phyloP scores from a whole-genome alignment of 768 basidiomycete species.

The Amanita thiersii region DNA sequence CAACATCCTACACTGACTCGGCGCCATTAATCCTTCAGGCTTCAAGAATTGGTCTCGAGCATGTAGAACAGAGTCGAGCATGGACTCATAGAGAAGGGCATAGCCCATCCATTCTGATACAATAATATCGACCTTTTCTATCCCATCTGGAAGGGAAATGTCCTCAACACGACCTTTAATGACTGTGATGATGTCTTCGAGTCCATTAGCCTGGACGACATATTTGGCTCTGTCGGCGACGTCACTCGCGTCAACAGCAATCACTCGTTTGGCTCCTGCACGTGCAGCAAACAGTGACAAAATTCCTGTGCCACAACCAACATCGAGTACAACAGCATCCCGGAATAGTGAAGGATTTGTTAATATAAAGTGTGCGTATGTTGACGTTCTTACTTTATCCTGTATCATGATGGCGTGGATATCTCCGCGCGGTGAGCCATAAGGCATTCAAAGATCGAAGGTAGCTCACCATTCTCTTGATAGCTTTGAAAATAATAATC shows the following conservation, averaged over 20 bases:
- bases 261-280: conserved; percentile 84
- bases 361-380: conserved; percentile 88
- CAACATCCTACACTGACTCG: conserved; percentile 83
- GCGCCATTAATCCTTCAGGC: conserved; percentile 78
- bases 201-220: conserved; percentile 71
- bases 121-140: conserved; percentile 84
- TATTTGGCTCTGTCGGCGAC: conserved; percentile 70
- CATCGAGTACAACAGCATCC: conserved; percentile 85
- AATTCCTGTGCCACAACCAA: conserved; percentile 94
- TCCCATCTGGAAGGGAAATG: conserved; percentile 62
- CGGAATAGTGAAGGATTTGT: conserved; percentile 75
- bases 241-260: conserved; percentile 86
- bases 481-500: conserved; percentile 93
- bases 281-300: conserved; percentile 85
- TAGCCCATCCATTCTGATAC: conserved; percentile 99
- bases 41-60: conserved; percentile 84
- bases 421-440: conserved; percentile 35
- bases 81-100: conserved; percentile 87
- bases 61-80: conserved; percentile 90
- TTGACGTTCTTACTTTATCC: conserved; percentile 88
- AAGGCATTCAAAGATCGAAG: neutral
- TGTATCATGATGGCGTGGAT: conserved; percentile 97
- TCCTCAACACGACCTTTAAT: conserved; percentile 90
- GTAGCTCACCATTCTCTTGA: conserved; percentile 64
- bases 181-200: conserved; percentile 74